phyloP scores from a whole-genome alignment of 371 early-diverging fungal species.

The Parasitella parasitica region DNA sequence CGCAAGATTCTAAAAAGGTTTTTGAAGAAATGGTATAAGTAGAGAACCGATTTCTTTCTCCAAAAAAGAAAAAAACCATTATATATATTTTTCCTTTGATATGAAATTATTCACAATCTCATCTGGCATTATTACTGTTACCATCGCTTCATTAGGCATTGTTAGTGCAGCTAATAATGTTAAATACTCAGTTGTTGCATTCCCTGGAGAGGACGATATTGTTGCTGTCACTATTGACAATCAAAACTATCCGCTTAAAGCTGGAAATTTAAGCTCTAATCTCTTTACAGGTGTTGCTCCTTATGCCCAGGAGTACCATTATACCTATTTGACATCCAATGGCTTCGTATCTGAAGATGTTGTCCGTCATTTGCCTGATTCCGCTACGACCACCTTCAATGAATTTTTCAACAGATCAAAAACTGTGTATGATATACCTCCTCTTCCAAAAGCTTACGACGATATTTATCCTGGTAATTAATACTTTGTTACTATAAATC shows the following conservation, averaged over 20 bases:
- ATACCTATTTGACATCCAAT: constrained; percentile 13
- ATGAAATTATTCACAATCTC: constrained; percentile 2
- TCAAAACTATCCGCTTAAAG: constrained; percentile 19
- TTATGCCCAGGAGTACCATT: constrained; percentile 28
- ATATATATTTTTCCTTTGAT: neutral
- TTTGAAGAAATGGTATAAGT: neutral
- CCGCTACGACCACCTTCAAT: constrained; percentile 43
- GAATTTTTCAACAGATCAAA: constrained; percentile 50
- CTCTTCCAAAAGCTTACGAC: constrained; percentile 49
- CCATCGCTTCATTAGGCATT: neutral
- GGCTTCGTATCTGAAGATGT: constrained; percentile 20
- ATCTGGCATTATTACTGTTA: constrained; percentile 1
- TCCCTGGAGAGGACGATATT: constrained; percentile 23
- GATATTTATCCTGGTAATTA: constrained; percentile 41
- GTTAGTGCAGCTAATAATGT: constrained; percentile 29
- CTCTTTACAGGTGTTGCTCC: constrained; percentile 36
- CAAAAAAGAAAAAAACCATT: neutral
- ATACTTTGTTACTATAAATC: neutral
- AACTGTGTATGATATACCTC: constrained; percentile 42
- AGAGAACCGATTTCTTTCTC: neutral
- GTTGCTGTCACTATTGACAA: constrained; percentile 33
- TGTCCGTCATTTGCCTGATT: constrained; percentile 30
- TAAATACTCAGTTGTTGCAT: constrained; percentile 39
- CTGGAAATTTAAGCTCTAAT: constrained; percentile 14
- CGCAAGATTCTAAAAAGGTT: neutral